These are phyloP conservation scores for Calocybe cyanea DNA, from an alignment of 768 basidiomycete genomes.

Conservation along the genomic window DNA sequence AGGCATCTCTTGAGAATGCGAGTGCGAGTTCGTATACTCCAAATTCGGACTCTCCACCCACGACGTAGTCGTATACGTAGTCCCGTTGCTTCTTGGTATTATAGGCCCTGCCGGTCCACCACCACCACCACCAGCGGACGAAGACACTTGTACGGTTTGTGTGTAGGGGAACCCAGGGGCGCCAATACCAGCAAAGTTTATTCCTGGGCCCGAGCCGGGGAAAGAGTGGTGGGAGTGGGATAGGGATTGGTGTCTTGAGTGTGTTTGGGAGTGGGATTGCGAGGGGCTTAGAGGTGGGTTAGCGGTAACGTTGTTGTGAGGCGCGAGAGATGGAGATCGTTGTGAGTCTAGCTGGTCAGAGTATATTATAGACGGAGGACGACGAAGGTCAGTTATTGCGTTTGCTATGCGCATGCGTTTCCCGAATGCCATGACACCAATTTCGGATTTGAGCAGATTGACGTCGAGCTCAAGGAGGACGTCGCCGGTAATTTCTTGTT, in stretches of 20 bases:
- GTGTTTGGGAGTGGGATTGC: slow-evolving; percentile 31
- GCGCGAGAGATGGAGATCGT: slow-evolving; percentile 28
- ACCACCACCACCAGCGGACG: no score
- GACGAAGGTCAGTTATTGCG: slow-evolving; percentile 83
- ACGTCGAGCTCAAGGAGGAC: slow-evolving; percentile 93
- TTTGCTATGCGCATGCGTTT: slow-evolving; percentile 92
- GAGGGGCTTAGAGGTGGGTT: slow-evolving; percentile 19
- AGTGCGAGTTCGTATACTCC: neutral
- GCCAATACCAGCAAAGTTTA: slow-evolving; percentile 25
- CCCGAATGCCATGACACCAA: slow-evolving; percentile 91
- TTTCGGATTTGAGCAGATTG: slow-evolving; percentile 86
- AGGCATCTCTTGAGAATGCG: neutral
- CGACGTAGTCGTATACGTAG: slow-evolving; percentile 1
- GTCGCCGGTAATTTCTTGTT: slow-evolving; percentile 98
- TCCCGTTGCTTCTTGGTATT: slow-evolving; percentile 10
- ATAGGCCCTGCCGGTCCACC: slow-evolving; percentile 42
- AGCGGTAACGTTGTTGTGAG: slow-evolving; percentile 7
- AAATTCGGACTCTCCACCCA: slow-evolving; percentile 20
- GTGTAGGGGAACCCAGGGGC: slow-evolving; percentile 23
- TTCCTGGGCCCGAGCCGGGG: slow-evolving; percentile 30
- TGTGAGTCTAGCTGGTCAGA: slow-evolving; percentile 41
- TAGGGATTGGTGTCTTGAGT: slow-evolving; percentile 41
- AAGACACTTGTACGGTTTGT: slow-evolving; percentile 25
- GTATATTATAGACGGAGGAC: slow-evolving; percentile 61
- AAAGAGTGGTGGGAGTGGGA: slow-evolving; percentile 44